Base-by-base conservation (phyloP, 31 red algal species). In the Porphyra umbilicalis region DNA sequence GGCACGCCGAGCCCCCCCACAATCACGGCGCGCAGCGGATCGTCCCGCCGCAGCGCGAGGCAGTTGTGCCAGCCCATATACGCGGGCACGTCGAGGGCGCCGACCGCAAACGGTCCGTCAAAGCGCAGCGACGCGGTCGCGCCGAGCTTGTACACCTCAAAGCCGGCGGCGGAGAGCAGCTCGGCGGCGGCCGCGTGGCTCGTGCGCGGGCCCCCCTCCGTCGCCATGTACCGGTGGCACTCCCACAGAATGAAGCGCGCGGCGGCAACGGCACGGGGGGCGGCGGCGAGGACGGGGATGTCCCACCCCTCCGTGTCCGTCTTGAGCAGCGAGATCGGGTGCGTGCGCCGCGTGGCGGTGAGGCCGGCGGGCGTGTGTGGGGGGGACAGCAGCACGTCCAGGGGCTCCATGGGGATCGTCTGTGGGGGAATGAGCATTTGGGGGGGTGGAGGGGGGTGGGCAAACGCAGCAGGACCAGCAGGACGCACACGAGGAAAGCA, bases 121-220 rank as follows among this genome's bases (percentile, higher is more conserved):
- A 71, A 7, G 11, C 57, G 57, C 57, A 71, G 25, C 57, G 57
- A 29, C 57, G 3, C 3, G 25, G 25, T 29, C 20, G 25, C 25
- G 20, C 57, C 57, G 57, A 71, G 57, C 57, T 71, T 71, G 57
- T 71, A 71, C 57, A 71, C 57, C 57, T 71, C 57, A 71, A 71
- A 71, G 57, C 57, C 57, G 25, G 57, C 57, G 11, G 57, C 57
- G 11, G 57, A 18, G 57, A 71, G 57, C 25, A 5, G 20, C 11
- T 4, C 57, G 25, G 57, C 57, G 3, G 20, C 57, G 25, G 14
- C 57, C 57, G 57, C 57, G 25, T 71, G 57, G 11, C 3, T 25
- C 18, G 57, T 2, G 25, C 25, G 5, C 10, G 42, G 57, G 0
- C 57, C 11, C 11, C 57, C 57, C 20, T 18, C 20, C 25, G 25